Evolutionary conservation across 139 green algal species (phyloP), one percentile per base, ranked within the genome.

Genomic region (Tetradesmus lagerheimii): DNA sequence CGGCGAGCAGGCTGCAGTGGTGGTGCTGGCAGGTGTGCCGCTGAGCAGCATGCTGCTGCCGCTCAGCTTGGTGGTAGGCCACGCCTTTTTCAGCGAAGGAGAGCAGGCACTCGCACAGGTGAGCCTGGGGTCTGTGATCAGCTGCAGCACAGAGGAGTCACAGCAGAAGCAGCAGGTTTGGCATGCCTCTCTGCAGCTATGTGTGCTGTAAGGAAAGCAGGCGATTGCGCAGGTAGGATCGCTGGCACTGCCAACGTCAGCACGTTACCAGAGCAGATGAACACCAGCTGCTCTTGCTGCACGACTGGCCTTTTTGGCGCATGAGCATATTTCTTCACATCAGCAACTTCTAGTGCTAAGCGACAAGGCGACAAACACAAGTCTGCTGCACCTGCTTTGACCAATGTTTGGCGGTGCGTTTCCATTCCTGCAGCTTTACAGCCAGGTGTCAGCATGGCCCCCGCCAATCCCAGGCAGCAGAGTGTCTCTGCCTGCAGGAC

Each of bases 1-100:
- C 31, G 96, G 95, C 18, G 97, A 99, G 93, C 97, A 99, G 91
- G 94, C 92, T 50, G 91, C 93, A 12, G 92, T 98, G 15, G 95
- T 98, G 47, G 91, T 98, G 78, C 90, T 98, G 27, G 95, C 95
- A 20, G 45, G 86, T 50, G 80, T 93, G 74, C 97, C 96, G 5
- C 94, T 96, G 86, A 92, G 57, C 43, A 75, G 57, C 4, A 85
- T 96, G 23, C 90, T 98, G 79, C 53, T 67, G 29, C 94, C 93
- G 2, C 89, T 98, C 29, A 93, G 90, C 27, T 92, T 96, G 62
- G 88, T 94, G 43, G 94, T 90, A 38, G 96, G 96, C 0, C 93
- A 93, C 0, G 35, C 95, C 29, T 97, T 93, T 57, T 96, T 98
- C 80, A 95, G 92, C 82, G 79, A 91, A 15, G 96, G 95, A 1